Evolutionary conservation across 2,329 filamentous ascomycete species (phyloP).

Genomic region (Didymosphaeria variabile): DNA sequence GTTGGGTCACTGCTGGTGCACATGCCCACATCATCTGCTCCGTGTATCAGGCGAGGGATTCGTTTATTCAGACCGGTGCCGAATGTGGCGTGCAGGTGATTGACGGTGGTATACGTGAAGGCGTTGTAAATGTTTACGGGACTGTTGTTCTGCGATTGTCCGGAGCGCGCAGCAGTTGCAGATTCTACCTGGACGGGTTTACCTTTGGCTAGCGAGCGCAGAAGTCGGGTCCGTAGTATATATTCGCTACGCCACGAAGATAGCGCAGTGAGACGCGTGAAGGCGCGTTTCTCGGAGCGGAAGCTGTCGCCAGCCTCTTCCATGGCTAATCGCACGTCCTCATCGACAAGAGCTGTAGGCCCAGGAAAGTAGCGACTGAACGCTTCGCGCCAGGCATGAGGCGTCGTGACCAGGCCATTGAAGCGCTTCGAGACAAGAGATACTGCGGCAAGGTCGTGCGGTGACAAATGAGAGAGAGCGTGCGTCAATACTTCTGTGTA

Average conservation of each 20-base stretch:
- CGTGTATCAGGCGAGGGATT: conserved; percentile 82
- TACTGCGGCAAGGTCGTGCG: conserved; percentile 81
- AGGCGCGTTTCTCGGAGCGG: conserved; percentile 78
- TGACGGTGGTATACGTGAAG: conserved; percentile 80
- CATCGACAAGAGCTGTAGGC: conserved; percentile 64
- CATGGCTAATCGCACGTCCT: conserved; percentile 55
- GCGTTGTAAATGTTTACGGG: conserved; percentile 88
- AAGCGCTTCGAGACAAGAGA: conserved; percentile 89
- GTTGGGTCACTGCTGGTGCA: conserved; percentile 84
- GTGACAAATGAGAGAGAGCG: conserved; percentile 87
- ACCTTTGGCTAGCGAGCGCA: conserved; percentile 82
- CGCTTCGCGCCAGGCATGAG: conserved; percentile 92
- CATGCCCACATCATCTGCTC: conserved; percentile 78
- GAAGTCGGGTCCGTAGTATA: conserved; percentile 81
- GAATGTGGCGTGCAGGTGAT: conserved; percentile 81
- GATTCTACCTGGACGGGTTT: conserved; percentile 71
- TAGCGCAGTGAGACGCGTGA: conserved; percentile 80
- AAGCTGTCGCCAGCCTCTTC: conserved; percentile 55
- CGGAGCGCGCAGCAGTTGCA: conserved; percentile 62
- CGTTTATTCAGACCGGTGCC: conserved; percentile 72
- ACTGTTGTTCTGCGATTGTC: conserved; percentile 70
- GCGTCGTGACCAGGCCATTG: conserved; percentile 84
- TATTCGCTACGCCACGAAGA: conserved; percentile 99
- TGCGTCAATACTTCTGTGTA: conserved; percentile 87
- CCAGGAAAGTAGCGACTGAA: conserved; percentile 92